Evolutionary conservation across 106 monocot species (phyloP).

Genomic region (Posidonia australis): DNA sequence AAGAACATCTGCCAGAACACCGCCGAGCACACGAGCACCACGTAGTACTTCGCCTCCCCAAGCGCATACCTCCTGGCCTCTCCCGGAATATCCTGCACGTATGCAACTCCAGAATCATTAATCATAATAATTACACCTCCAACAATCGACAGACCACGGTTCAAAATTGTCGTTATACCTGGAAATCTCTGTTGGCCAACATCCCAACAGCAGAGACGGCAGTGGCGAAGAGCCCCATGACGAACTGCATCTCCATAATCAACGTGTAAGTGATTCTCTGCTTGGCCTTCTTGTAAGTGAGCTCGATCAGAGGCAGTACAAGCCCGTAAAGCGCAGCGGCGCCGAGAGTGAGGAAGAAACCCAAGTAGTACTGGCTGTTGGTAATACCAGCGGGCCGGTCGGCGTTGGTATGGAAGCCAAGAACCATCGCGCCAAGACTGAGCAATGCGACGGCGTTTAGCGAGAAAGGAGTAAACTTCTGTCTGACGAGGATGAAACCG

Average conservation of each 20-base stretch:
- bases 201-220: slow-evolving; percentile 11
- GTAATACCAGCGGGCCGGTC: slow-evolving; percentile 3
- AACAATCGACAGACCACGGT: too few species aligned
- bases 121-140: background rate
- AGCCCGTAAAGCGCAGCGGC: slow-evolving; percentile 22
- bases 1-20: slow-evolving; percentile 48
- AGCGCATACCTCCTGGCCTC: slow-evolving; percentile 43
- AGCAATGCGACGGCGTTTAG: slow-evolving; percentile 14
- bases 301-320: slow-evolving; percentile 37
- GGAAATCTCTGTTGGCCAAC: slow-evolving; percentile 15
- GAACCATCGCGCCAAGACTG: slow-evolving; percentile 11
- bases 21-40: slow-evolving; percentile 29
- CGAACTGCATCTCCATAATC: slow-evolving; percentile 46
- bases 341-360: slow-evolving; percentile 9
- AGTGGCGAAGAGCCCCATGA: slow-evolving; percentile 3
- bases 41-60: slow-evolving; percentile 49
- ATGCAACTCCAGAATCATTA: too few species aligned
- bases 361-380: slow-evolving; percentile 7
- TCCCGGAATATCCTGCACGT: slow-evolving; percentile 37
- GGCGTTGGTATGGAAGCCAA: background rate
- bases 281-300: slow-evolving; percentile 18
- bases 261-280: slow-evolving; percentile 18
- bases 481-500: slow-evolving; percentile 12
- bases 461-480: slow-evolving; percentile 14
- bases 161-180: too few species aligned